These are phyloP conservation scores for Cucurbita maxima DNA, from an alignment of 306 rosid genomes.

Conservation along the genomic window DNA sequence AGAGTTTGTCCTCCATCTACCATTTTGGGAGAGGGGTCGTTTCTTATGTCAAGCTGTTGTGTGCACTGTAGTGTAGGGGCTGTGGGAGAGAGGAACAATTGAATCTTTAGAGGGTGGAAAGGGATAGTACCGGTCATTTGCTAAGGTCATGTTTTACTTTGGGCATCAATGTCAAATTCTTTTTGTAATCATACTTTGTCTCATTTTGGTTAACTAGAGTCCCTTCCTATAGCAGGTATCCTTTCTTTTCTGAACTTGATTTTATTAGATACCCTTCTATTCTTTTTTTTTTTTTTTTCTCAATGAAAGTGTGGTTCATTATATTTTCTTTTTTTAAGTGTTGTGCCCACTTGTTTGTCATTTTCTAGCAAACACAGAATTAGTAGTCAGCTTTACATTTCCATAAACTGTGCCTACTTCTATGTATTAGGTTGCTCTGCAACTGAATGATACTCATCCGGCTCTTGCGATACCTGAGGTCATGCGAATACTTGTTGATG, in stretches of 20 bases:
- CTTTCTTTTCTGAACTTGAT: neutral
- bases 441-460: conserved; percentile 68
- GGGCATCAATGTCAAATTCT: no score
- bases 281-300: neutral
- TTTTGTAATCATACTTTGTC: neutral
- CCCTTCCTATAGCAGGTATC: neutral
- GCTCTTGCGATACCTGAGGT: conserved; percentile 57
- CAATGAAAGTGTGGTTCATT: neutral
- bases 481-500: conserved; percentile 56
- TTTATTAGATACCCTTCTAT: no score
- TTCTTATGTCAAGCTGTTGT: neutral
- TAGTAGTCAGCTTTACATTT: neutral
- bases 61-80: neutral
- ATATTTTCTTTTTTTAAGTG: neutral
- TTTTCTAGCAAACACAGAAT: neutral
- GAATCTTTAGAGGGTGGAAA: neutral
- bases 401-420: conserved; percentile 6
- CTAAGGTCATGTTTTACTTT: neutral
- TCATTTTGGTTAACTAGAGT: neutral
- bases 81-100: neutral
- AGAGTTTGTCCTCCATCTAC: neutral
- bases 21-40: neutral
- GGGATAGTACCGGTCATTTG: neutral
- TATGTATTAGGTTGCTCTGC: conserved; percentile 45
- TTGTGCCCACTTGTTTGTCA: neutral